These are phyloP conservation scores for Gossypium schwendimanii DNA, from an alignment of 441 rosid species.

Conservation along the genomic window DNA sequence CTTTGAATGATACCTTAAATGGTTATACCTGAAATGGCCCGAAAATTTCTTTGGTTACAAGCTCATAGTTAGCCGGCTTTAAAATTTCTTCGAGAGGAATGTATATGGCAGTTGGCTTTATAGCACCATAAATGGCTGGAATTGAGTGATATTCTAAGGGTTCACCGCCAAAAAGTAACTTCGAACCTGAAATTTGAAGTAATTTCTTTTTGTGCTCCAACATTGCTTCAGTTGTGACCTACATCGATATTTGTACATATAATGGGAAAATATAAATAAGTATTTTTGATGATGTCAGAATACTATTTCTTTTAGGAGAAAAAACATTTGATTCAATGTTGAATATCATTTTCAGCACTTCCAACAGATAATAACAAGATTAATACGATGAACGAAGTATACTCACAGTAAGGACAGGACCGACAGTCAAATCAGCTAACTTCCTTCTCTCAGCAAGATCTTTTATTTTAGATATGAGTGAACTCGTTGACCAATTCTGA, in stretches of 20 bases:
- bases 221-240: conserved; percentile 88
- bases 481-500: conserved; percentile 75
- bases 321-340: background rate
- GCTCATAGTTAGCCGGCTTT: conserved; percentile 57
- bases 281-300: background rate
- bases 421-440: conserved; percentile 77
- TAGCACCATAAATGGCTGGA: conserved; percentile 81
- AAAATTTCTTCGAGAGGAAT: conserved; percentile 85
- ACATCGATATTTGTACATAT: conserved; percentile 4
- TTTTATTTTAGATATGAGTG: conserved; percentile 61
- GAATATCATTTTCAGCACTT: background rate
- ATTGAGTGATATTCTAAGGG: conserved; percentile 73
- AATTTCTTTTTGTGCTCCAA: conserved; percentile 69
- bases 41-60: conserved; percentile 80
- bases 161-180: conserved; percentile 84
- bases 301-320: background rate
- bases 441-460: conserved; percentile 85
- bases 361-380: background rate
- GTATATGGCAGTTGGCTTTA: conserved; percentile 81
- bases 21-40: conserved; percentile 90
- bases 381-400: background rate
- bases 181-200: conserved; percentile 77
- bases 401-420: conserved; percentile 97
- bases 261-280: background rate
- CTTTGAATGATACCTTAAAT: background rate